Percentiles rank a stretch among this genome's conserved stretches.
Conservation (phyloP, 2,329 filamentous ascomycete genomes). For the Colletotrichum somersetense region DNA sequence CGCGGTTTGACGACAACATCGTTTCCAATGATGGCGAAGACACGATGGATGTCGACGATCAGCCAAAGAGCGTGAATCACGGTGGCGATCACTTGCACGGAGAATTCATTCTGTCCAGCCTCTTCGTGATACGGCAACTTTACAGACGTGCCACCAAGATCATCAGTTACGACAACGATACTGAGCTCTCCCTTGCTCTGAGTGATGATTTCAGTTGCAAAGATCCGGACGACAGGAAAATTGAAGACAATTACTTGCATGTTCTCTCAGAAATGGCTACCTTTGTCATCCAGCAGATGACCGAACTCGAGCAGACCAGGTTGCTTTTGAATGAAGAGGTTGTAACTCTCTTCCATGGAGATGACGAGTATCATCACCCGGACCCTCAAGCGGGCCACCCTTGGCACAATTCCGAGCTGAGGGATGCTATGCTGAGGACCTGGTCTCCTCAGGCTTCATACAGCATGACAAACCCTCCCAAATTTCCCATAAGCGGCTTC, state of each 20-base stretch:
- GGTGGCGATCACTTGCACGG: constrained; percentile 47
- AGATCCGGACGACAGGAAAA: constrained; percentile 42
- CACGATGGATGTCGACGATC: constrained; percentile 26
- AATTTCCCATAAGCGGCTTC: constrained; percentile 40
- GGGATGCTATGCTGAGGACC: constrained; percentile 37
- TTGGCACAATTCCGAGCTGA: constrained; percentile 31
- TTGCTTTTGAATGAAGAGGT: constrained; percentile 51
- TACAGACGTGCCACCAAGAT: constrained; percentile 56
- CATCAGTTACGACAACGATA: constrained; percentile 42
- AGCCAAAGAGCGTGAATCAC: not conserved
- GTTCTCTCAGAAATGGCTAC: constrained; percentile 53
- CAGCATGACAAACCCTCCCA: constrained; percentile 36
- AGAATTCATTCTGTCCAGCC: constrained; percentile 56
- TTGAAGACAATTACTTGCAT: constrained; percentile 53
- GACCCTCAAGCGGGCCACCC: constrained; percentile 19
- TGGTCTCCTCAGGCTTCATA: constrained; percentile 27
- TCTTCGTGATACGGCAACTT: constrained; percentile 55
- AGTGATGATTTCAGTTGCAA: constrained; percentile 49
- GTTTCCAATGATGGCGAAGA: constrained; percentile 1
- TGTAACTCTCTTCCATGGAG: constrained; percentile 53
- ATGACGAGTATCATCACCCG: constrained; percentile 23
- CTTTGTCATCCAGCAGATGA: constrained; percentile 54
- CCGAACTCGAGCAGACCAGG: constrained; percentile 52
- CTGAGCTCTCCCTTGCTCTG: constrained; percentile 47
- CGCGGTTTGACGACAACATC: constrained; percentile 23